Percentiles rank a stretch among this genome's conserved stretches.
Conservation (phyloP, 2,329 filamentous ascomycete genomes). For the Decorospora gaudefroyi region DNA sequence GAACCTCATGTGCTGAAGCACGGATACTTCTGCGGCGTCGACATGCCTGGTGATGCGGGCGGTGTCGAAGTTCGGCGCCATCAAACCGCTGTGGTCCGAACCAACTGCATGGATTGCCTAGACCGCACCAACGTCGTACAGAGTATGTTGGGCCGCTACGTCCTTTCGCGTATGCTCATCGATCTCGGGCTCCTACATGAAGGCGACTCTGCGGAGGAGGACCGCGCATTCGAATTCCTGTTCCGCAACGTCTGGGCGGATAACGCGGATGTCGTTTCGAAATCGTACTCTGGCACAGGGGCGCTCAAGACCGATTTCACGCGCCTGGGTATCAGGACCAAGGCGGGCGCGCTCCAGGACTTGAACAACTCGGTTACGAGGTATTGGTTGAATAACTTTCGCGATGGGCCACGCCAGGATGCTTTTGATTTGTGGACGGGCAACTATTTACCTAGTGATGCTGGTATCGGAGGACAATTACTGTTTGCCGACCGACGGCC, state of each 20-base stretch:
- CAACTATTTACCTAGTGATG: slow-evolving; percentile 74
- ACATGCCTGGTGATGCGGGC: slow-evolving; percentile 75
- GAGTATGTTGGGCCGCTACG: slow-evolving; percentile 91
- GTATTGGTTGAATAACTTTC: slow-evolving; percentile 92
- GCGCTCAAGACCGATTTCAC: slow-evolving; percentile 98
- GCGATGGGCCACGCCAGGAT: slow-evolving; percentile 91
- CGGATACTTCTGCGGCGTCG: slow-evolving; percentile 89
- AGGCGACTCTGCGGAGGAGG: slow-evolving; percentile 78
- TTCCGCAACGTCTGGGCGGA: slow-evolving; percentile 99
- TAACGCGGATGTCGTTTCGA: slow-evolving; percentile 94
- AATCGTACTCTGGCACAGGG: slow-evolving; percentile 91
- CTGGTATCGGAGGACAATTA: slow-evolving; percentile 70
- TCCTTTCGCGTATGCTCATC: slow-evolving; percentile 83
- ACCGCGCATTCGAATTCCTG: slow-evolving; percentile 80
- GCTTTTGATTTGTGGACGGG: slow-evolving; percentile 94
- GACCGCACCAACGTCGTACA: slow-evolving; percentile 98
- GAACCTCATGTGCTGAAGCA: slow-evolving; percentile 75
- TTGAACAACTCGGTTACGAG: slow-evolving; percentile 84
- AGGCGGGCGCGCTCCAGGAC: slow-evolving; percentile 81
- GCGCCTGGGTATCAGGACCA: slow-evolving; percentile 86
- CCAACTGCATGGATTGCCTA: slow-evolving; percentile 99
- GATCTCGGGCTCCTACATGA: slow-evolving; percentile 78
- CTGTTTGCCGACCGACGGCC: slow-evolving; percentile 86
- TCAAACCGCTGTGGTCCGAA: slow-evolving; percentile 90
- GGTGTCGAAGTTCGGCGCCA: slow-evolving; percentile 77